Conservation (phyloP, 371 early-diverging fungal genomes). For the Cokeromyces recurvatus region DNA sequence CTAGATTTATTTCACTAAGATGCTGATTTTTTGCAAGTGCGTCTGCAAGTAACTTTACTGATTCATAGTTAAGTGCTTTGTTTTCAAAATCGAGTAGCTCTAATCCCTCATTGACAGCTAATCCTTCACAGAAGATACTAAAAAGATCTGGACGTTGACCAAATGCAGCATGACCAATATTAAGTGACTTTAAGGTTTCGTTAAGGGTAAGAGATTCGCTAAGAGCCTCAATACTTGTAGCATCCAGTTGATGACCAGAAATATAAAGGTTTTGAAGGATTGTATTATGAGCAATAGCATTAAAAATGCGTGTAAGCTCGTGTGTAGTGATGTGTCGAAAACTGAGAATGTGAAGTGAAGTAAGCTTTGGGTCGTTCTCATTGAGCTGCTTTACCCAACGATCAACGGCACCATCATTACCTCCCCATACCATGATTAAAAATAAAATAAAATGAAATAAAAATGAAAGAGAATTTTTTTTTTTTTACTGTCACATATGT, state of each 20-base stretch:
- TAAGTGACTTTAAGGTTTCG: slow-evolving; percentile 41
- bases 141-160: slow-evolving; percentile 22
- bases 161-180: slow-evolving; percentile 41
- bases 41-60: slow-evolving; percentile 16
- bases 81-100: slow-evolving; percentile 53
- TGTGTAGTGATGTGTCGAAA: slow-evolving; percentile 46
- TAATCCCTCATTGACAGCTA: slow-evolving; percentile 50
- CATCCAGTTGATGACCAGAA: slow-evolving; percentile 52
- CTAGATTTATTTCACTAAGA: slow-evolving; percentile 38
- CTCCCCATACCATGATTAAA: slow-evolving; percentile 70
- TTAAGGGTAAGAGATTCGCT: slow-evolving; percentile 45
- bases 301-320: slow-evolving; percentile 48
- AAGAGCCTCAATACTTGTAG: slow-evolving; percentile 31
- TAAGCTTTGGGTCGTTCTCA: slow-evolving; percentile 49
- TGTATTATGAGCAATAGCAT: slow-evolving; percentile 43
- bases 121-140: slow-evolving; percentile 41
- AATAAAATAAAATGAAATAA: too few relatives aligned
- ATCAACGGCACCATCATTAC: slow-evolving; percentile 51
- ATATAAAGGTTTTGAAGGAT: slow-evolving; percentile 50
- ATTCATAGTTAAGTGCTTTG: slow-evolving; percentile 36
- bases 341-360: slow-evolving; percentile 55
- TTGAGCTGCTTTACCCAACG: slow-evolving; percentile 53
- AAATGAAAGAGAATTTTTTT: too few relatives aligned
- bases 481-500: too few relatives aligned
- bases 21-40: slow-evolving; percentile 24